Evolutionary conservation across 2,329 filamentous ascomycete species (phyloP).

Genomic region (Teratosphaeria epicoccoides): DNA sequence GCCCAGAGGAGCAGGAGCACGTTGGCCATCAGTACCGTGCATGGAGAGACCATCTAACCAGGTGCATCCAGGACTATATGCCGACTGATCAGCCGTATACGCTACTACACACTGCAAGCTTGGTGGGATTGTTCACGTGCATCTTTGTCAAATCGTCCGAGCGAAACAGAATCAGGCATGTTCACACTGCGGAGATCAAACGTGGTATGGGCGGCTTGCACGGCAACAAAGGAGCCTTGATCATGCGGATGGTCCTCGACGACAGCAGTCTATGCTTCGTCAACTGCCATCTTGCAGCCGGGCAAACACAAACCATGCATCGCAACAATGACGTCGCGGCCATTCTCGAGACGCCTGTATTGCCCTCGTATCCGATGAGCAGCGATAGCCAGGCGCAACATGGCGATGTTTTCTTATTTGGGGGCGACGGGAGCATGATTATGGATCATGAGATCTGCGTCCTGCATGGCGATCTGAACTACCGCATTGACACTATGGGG

Average conservation of each 20-base stretch:
- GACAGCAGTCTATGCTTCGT: constrained; percentile 92
- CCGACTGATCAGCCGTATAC: constrained; percentile 67
- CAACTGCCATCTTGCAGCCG: constrained; percentile 93
- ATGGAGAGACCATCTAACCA: constrained; percentile 83
- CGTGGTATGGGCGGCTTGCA: constrained; percentile 91
- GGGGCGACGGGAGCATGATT: constrained; percentile 91
- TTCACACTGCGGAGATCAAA: constrained; percentile 78
- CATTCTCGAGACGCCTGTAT: constrained; percentile 68
- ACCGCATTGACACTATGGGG: constrained; percentile 94
- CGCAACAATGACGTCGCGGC: constrained; percentile 87
- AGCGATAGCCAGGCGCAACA: constrained; percentile 41
- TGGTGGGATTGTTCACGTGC: constrained; percentile 92
- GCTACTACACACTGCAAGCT: constrained; percentile 74
- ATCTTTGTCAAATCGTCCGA: constrained; percentile 82
- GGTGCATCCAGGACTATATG: constrained; percentile 74
- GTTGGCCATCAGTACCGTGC: constrained; percentile 97
- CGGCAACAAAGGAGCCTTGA: constrained; percentile 90
- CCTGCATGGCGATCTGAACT: constrained; percentile 92
- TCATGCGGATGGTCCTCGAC: constrained; percentile 85
- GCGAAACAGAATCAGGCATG: constrained; percentile 62
- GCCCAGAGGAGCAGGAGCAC: constrained; percentile 75
- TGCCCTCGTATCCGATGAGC: constrained; percentile 53
- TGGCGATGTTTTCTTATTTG: constrained; percentile 71
- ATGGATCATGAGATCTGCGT: constrained; percentile 97
- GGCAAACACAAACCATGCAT: constrained; percentile 78